These are phyloP conservation scores for Flaveria ramosissima DNA, from an alignment of 129 eudicot genomes.

Conservation along the genomic window DNA sequence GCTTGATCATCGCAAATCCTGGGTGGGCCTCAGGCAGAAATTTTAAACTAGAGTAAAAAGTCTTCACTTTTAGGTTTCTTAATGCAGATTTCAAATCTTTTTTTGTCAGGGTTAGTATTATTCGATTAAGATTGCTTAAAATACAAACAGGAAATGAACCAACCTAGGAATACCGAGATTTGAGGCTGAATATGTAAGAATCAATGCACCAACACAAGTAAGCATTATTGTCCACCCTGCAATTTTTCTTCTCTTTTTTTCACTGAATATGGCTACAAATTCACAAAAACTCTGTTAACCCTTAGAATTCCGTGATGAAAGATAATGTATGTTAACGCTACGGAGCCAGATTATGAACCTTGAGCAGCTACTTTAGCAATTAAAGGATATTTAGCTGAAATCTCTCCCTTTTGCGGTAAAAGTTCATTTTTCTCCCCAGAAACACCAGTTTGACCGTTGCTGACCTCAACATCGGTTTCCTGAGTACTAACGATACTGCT, in stretches of 20 bases:
- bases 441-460: slow-evolving; percentile 34
- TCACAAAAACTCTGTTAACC: background rate
- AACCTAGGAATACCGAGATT: slow-evolving; percentile 64
- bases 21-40: background rate
- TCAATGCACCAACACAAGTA: slow-evolving; percentile 73
- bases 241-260: slow-evolving; percentile 66
- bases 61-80: background rate
- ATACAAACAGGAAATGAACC: slow-evolving; percentile 22
- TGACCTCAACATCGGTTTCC: slow-evolving; percentile 42
- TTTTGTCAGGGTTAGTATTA: background rate
- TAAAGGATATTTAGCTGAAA: slow-evolving; percentile 50
- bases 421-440: slow-evolving; percentile 39
- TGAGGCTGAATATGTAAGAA: slow-evolving; percentile 87
- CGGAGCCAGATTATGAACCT: slow-evolving; percentile 33
- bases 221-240: slow-evolving; percentile 94
- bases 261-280: slow-evolving; percentile 50
- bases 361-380: slow-evolving; percentile 56
- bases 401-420: slow-evolving; percentile 38
- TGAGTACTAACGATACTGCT: slow-evolving; percentile 20
- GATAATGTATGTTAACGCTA: background rate
- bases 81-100: background rate
- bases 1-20: slow-evolving; percentile 8
- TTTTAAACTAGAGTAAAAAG: background rate
- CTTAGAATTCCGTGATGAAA: background rate
- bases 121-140: slow-evolving; percentile 6